Evolutionary conservation across 108 stramenopile species (phyloP).

Genomic region (Conticribra guillardii): DNA sequence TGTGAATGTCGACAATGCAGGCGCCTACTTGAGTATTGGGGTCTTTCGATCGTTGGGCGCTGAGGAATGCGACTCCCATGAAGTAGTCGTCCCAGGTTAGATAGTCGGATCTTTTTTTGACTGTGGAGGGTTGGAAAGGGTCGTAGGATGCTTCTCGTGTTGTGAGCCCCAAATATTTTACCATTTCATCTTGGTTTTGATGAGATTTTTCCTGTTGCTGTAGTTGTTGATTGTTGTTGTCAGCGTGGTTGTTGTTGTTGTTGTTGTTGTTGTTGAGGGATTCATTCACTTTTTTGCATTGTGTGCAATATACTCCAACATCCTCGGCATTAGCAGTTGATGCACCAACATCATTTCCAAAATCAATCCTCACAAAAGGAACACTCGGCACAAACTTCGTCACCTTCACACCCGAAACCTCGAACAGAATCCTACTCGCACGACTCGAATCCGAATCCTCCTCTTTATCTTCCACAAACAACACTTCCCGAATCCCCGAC

Average conservation of each 20-base stretch:
- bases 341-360: too few relatives aligned
- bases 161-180: constrained; percentile 48
- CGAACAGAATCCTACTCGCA: constrained; percentile 89
- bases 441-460: constrained; percentile 56
- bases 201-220: background rate
- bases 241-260: too few relatives aligned
- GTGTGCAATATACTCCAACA: too few relatives aligned
- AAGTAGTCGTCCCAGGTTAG: constrained; percentile 97
- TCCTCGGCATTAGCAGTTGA: too few relatives aligned
- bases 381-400: constrained; percentile 33
- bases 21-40: constrained; percentile 97
- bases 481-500: constrained; percentile 88
- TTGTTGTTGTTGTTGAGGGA: too few relatives aligned
- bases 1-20: constrained; percentile 71
- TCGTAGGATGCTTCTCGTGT: constrained; percentile 66
- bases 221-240: background rate
- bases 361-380: constrained; percentile 30
- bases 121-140: constrained; percentile 44
- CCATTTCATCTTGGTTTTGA: constrained; percentile 37
- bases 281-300: too few relatives aligned
- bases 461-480: constrained; percentile 71
- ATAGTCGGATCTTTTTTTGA: constrained; percentile 51
- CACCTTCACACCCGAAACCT: constrained; percentile 78
- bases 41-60: constrained; percentile 95
- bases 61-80: constrained; percentile 94